A percentile compares a stretch with the other conserved stretches of the same genome.
Evolutionary conservation across 257 asterid species (phyloP).

Genomic region (Capsicum pubescens): DNA sequence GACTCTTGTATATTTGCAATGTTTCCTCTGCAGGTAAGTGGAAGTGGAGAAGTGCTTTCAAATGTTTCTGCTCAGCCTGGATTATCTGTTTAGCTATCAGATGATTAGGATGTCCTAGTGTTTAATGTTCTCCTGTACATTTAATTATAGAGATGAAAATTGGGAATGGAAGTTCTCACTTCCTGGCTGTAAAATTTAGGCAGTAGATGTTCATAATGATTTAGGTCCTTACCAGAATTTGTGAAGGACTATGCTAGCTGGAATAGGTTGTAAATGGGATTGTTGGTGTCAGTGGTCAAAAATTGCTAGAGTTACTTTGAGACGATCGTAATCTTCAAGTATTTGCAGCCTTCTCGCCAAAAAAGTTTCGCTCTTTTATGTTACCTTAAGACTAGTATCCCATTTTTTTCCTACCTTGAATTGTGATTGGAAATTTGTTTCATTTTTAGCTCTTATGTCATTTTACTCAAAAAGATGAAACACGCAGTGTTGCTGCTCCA

Average conservation of each 20-base stretch:
- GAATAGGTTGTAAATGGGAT: constrained; percentile 36
- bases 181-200: constrained; percentile 59
- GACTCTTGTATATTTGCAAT: neutral
- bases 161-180: constrained; percentile 44
- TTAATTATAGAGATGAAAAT: constrained; percentile 41
- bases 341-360: neutral
- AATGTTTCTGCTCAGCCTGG: constrained; percentile 34
- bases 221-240: constrained; percentile 56
- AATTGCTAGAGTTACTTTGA: constrained; percentile 9
- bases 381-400: neutral
- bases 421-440: neutral
- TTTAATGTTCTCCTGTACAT: constrained; percentile 46
- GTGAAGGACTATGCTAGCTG: constrained; percentile 5
- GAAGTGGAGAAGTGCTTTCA: constrained; percentile 34
- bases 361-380: neutral
- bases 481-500: neutral
- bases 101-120: constrained; percentile 19
- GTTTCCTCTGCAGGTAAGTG: constrained; percentile 1
- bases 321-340: neutral
- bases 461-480: neutral
- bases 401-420: neutral
- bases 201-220: constrained; percentile 60
- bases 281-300: constrained; percentile 12
- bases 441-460: neutral
- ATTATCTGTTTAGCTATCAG: constrained; percentile 31